Evolutionary conservation across 768 basidiomycete species (phyloP), one percentile per base, ranked within the genome.

Genomic region (Tylopilus balloui): DNA sequence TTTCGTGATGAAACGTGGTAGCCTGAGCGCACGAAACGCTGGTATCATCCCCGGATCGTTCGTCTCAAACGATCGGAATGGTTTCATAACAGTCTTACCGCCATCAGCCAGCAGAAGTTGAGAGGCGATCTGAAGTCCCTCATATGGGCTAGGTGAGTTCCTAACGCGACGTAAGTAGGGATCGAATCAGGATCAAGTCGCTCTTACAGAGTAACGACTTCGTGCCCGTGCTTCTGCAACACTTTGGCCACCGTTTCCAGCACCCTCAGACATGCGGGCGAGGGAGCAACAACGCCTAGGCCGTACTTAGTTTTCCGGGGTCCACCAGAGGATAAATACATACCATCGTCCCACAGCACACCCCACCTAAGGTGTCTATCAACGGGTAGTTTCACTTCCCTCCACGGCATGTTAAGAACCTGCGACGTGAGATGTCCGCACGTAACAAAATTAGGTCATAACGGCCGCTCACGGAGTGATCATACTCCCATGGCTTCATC

Each of bases 401-500:
- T 59, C 63, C 62, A 71, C 1, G 75, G 72, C 17, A 75, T 64
- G 32, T 64, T 55, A 17, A 59, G 56, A 28, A 60, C 64, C 71
- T 73, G 32, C 24, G n/a, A 34, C 13, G 25, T 44, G 17, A 25
- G 31, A 29, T 29, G 19, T 14, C n/a, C n/a, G n/a, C n/a, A 29
- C 10, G 19, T 11, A 31, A 9, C 9, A 12, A 24, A 28, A n/a
- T 15, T 15, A 23, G 14, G n/a, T 0, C 3, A 27, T 6, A 11
- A 7, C 36, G n/a, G 15, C 24, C 19, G 48, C 64, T 61, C 49
- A 74, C 74, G 3, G 58, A 58, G 48, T 80, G 77, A 58, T 87
- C 86, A 51, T 86, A 85, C 14, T 73, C 70, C 83, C 84, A 86
- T 14, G 85, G 82, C 47, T 77, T 76, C 64, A 78, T 79, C 38